Percentiles rank a stretch among this genome's conserved stretches.
Evolutionary conservation across 129 eudicot genomes (phyloP).

Genomic region (Helianthus tuberosus): DNA sequence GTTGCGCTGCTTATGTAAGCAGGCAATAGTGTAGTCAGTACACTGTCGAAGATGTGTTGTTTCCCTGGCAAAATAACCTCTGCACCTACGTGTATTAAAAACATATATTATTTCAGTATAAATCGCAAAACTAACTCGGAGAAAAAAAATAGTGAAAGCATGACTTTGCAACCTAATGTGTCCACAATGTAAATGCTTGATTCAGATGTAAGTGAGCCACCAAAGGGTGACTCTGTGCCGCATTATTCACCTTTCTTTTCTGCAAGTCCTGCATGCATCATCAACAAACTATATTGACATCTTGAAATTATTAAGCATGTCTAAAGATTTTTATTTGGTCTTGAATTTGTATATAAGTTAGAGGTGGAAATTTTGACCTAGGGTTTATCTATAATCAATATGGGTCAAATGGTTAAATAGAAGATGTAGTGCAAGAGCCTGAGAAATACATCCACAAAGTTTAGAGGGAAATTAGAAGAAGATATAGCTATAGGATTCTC

Average conservation of each 20-base stretch:
- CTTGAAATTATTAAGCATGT: neutral
- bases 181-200: constrained; percentile 76
- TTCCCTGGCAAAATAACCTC: too few species aligned
- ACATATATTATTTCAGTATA: neutral
- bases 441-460: too few species aligned
- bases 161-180: constrained; percentile 61
- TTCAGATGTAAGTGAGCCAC: constrained; percentile 56
- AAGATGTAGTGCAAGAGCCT: too few species aligned
- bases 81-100: too few species aligned
- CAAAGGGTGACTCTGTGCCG: constrained; percentile 63
- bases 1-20: too few species aligned
- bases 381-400: neutral
- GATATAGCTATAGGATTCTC: too few species aligned
- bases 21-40: too few species aligned
- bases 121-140: neutral
- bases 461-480: too few species aligned
- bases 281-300: constrained; percentile 15
- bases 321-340: neutral
- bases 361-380: constrained; percentile 1
- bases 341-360: neutral
- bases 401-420: neutral
- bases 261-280: constrained; percentile 61
- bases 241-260: constrained; percentile 55
- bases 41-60: too few species aligned
- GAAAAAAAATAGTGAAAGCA: constrained; percentile 7